These are phyloP conservation scores for Cetraspora pellucida DNA, from an alignment of 192 early-diverging fungal species.

Conservation along the genomic window DNA sequence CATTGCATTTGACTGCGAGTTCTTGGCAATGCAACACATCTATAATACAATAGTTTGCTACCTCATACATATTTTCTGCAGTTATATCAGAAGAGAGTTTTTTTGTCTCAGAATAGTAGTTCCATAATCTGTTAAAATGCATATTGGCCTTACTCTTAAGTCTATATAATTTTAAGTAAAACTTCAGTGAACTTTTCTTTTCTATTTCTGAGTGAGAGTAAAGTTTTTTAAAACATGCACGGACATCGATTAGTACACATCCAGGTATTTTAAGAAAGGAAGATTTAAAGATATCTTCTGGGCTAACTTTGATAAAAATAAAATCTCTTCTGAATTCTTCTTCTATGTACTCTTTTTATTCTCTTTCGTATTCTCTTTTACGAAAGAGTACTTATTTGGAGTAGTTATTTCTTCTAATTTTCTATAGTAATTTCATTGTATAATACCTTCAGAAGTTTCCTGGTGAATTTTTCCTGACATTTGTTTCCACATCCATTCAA, in stretches of 20 bases:
- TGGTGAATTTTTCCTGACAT: neutral
- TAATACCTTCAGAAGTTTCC: neutral
- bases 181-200: too few species aligned
- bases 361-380: constrained; percentile 2
- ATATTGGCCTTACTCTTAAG: neutral
- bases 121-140: constrained; percentile 3
- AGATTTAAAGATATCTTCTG: too few species aligned
- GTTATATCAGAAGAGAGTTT: constrained; percentile 5
- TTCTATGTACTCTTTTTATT: neutral
- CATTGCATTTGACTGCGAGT: too few species aligned
- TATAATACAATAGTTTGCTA: too few species aligned
- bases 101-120: constrained; percentile 4
- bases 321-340: too few species aligned
- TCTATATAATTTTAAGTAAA: too few species aligned
- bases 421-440: neutral
- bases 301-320: too few species aligned
- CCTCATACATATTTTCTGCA: neutral
- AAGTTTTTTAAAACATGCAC: neutral
- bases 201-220: neutral
- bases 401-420: neutral
- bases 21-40: too few species aligned
- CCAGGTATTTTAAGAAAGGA: too few species aligned
- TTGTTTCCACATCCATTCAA: constrained; percentile 6
- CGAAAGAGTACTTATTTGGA: neutral
- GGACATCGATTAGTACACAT: neutral